Evolutionary conservation across 768 basidiomycete species (phyloP).

Genomic region (Lactarius evosmus): DNA sequence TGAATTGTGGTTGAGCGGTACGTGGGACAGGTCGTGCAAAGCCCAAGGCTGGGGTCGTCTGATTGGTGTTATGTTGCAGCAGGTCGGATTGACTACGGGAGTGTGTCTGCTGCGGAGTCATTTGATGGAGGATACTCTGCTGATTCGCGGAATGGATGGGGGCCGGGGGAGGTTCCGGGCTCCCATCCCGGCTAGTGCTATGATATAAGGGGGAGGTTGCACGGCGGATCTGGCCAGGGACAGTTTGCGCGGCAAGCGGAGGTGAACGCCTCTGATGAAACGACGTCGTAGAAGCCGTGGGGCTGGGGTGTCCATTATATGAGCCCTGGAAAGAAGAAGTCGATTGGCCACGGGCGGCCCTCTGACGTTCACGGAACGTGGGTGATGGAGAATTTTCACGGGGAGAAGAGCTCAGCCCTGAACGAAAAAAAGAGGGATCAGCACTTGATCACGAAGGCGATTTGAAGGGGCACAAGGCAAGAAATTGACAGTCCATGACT

Average conservation of each 20-base stretch:
- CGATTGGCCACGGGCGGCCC: conserved; percentile 24
- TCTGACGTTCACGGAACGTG: conserved; percentile 27
- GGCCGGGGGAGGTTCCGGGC: conserved; percentile 22
- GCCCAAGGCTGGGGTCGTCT: conserved; percentile 17
- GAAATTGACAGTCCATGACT: not conserved
- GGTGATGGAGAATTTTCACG: conserved; percentile 28
- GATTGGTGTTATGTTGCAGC: conserved; percentile 18
- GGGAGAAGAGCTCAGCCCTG: conserved; percentile 25
- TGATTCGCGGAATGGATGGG: conserved; percentile 20
- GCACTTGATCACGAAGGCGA: not conserved
- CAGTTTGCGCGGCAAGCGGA: conserved; percentile 25
- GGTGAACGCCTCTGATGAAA: conserved; percentile 27
- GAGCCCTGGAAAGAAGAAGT: conserved; percentile 21
- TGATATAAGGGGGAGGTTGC: conserved; percentile 25
- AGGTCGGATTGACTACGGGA: conserved; percentile 20
- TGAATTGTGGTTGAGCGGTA: conserved; percentile 19
- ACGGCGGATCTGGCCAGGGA: conserved; percentile 24
- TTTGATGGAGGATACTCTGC: conserved; percentile 11
- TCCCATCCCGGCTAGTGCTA: conserved; percentile 25
- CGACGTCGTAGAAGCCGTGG: conserved; percentile 26
- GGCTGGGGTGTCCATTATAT: conserved; percentile 25
- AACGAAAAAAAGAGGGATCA: conserved; percentile 3
- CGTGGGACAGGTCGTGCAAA: conserved; percentile 24
- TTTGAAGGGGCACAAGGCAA: not conserved
- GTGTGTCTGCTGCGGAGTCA: conserved; percentile 13